Conservation (phyloP, 345 rosid genomes). For the Cochlearia excelsa region DNA sequence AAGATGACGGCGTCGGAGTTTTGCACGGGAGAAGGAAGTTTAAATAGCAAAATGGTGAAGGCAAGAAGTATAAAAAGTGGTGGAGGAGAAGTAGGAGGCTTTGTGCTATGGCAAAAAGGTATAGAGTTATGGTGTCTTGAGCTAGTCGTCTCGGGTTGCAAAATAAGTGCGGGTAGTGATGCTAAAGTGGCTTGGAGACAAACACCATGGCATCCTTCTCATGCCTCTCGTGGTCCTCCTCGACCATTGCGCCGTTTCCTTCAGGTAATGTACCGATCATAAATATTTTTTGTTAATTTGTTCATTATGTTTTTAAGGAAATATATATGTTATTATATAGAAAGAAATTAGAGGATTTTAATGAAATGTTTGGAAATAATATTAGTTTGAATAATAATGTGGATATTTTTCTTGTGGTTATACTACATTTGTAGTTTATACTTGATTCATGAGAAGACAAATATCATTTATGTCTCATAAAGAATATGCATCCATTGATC, state of each 20-base stretch:
- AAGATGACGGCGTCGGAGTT: constrained; percentile 82
- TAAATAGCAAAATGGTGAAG: constrained; percentile 44
- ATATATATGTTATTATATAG: too few species aligned
- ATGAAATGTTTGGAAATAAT: background rate
- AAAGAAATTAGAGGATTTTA: background rate
- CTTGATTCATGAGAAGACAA: constrained; percentile 33
- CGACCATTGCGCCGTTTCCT: constrained; percentile 78
- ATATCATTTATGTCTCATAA: constrained; percentile 31
- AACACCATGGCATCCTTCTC: constrained; percentile 92
- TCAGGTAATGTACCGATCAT: constrained; percentile 45
- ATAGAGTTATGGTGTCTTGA: constrained; percentile 87
- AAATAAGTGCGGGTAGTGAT: constrained; percentile 89
- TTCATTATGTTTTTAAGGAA: too few species aligned
- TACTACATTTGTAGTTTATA: constrained; percentile 19
- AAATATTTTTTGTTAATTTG: too few species aligned
- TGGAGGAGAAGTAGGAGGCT: constrained; percentile 67
- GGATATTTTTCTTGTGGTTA: constrained; percentile 31
- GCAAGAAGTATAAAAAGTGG: constrained; percentile 43
- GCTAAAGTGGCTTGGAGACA: constrained; percentile 89
- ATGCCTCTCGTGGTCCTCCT: constrained; percentile 85
- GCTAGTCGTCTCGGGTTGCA: constrained; percentile 70
- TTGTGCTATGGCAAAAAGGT: constrained; percentile 66
- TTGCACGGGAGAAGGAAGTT: constrained; percentile 58
- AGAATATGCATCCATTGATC: constrained; percentile 28
- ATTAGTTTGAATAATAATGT: background rate